A percentile compares a stretch with the other conserved stretches of the same genome.
phyloP scores from a whole-genome alignment of 2,329 filamentous ascomycete genomes.

The Trichophaea hybrida region DNA sequence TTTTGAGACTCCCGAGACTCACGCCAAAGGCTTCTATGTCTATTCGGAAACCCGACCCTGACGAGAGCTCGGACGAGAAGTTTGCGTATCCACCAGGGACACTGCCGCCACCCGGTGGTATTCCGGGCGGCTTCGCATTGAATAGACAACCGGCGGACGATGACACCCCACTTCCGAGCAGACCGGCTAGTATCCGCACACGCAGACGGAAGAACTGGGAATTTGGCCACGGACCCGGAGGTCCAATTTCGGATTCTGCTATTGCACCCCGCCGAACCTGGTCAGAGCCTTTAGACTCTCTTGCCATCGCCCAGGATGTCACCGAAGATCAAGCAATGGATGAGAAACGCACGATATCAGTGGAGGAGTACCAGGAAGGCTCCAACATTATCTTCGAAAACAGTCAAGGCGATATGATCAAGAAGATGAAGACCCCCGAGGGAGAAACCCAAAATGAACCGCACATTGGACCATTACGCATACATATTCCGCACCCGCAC shows the following conservation, averaged over 20 bases:
- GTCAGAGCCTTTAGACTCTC: conserved; percentile 15
- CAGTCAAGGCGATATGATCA: conserved; percentile 24
- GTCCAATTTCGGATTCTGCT: conserved; percentile 77
- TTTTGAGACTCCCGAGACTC: conserved; percentile 73
- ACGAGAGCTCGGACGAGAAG: conserved; percentile 45
- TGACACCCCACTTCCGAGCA: conserved; percentile 42
- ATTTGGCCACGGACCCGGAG: conserved; percentile 61
- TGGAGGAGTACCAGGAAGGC: conserved; percentile 26
- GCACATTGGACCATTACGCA: conserved; percentile 4
- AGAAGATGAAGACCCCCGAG: conserved; percentile 16
- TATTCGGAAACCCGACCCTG: conserved; percentile 50
- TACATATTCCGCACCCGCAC: conserved; percentile 5
- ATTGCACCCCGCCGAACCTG: conserved; percentile 48
- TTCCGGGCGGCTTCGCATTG: conserved; percentile 64
- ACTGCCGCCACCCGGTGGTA: conserved; percentile 50
- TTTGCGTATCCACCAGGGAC: conserved; percentile 42
- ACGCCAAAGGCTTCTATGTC: conserved; percentile 76
- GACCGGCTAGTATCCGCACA: conserved; percentile 45
- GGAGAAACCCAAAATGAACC: conserved; percentile 1
- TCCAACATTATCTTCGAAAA: conserved; percentile 26
- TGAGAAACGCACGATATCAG: conserved; percentile 29
- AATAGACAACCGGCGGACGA: conserved; percentile 61
- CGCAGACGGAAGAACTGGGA: conserved; percentile 55
- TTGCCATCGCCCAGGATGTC: conserved; percentile 24
- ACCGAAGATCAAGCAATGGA: conserved; percentile 31